Percentiles rank a stretch among this genome's conserved stretches.
Evolutionary conservation across 169 alveolate species (phyloP).

Genomic region (Plasmodium knowlesi): DNA sequence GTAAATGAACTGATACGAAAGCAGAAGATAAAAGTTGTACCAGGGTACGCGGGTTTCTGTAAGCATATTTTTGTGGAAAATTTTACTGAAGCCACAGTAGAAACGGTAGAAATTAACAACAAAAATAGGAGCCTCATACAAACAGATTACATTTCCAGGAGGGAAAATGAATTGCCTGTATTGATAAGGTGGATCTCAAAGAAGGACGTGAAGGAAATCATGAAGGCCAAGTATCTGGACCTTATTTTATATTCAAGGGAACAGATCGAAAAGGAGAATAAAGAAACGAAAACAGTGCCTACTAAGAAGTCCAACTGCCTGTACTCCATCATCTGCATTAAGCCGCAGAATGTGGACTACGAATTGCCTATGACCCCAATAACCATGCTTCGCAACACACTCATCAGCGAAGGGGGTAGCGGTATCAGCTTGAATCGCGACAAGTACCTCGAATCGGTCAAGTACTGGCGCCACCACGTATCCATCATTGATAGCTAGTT

Average conservation of each 20-base stretch:
- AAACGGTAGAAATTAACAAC: constrained; percentile 91
- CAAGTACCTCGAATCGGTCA: constrained; percentile 93
- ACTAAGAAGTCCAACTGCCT: constrained; percentile 59
- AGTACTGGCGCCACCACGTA: constrained; percentile 96
- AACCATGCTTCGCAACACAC: constrained; percentile 96
- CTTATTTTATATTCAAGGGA: constrained; percentile 95
- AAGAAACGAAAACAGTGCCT: constrained; percentile 60
- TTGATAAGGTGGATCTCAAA: constrained; percentile 94
- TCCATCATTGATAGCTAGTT: constrained; percentile 78
- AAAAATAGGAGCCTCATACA: constrained; percentile 90
- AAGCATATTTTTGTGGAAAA: constrained; percentile 96
- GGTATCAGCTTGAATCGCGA: constrained; percentile 95
- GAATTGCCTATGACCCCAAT: constrained; percentile 98
- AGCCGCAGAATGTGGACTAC: constrained; percentile 82
- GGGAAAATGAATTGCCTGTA: constrained; percentile 97
- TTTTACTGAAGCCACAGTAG: constrained; percentile 93
- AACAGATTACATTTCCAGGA: constrained; percentile 94
- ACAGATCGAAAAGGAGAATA: constrained; percentile 93
- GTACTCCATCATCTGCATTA: constrained; percentile 80
- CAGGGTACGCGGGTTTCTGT: constrained; percentile 99
- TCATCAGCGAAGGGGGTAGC: constrained; percentile 98
- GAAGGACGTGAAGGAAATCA: constrained; percentile 78
- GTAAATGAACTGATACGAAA: constrained; percentile 78
- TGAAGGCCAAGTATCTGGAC: constrained; percentile 93
- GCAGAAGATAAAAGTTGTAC: constrained; percentile 77